Conservation (phyloP, 1,284 basidiomycete species). For the Trametes versicolor region DNA sequence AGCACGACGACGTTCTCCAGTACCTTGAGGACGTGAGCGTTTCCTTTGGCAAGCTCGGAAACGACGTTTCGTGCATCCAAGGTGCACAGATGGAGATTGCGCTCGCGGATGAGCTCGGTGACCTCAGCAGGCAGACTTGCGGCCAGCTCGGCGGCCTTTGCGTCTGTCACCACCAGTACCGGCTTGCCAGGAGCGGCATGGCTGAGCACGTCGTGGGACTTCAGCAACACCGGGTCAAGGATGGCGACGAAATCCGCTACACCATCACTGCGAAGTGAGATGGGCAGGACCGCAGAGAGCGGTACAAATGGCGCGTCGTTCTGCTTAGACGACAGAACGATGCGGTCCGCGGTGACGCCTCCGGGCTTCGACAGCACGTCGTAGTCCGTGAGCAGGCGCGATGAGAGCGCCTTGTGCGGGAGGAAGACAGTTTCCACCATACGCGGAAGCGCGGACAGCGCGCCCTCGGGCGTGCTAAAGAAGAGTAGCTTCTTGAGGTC, state of each 20-base stretch:
- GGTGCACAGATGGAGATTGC: conserved; percentile 64
- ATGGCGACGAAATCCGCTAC: conserved; percentile 74
- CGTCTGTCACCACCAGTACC: conserved; percentile 69
- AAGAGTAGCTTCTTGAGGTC: conserved; percentile 67
- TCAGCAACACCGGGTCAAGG: conserved; percentile 73
- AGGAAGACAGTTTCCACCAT: conserved; percentile 68
- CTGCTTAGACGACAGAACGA: conserved; percentile 63
- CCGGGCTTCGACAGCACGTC: conserved; percentile 78
- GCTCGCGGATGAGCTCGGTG: conserved; percentile 53
- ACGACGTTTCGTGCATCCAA: conserved; percentile 59
- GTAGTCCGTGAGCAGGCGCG: conserved; percentile 69
- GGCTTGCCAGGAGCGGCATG: conserved; percentile 66
- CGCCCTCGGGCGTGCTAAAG: conserved; percentile 65
- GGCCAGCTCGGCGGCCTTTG: conserved; percentile 68
- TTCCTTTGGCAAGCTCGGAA: conserved; percentile 35
- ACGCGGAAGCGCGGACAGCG: conserved; percentile 62
- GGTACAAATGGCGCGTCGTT: conserved; percentile 50
- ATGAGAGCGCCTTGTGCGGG: conserved; percentile 51
- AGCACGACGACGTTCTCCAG: conserved; percentile 65
- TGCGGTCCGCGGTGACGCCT: conserved; percentile 68
- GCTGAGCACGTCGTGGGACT: conserved; percentile 69
- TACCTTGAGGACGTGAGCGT: conserved; percentile 49
- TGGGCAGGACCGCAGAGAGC: conserved; percentile 59
- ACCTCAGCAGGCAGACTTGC: conserved; percentile 60
- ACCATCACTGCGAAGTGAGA: conserved; percentile 56